phyloP scores from a whole-genome alignment of 2,329 filamentous ascomycete genomes.

The Phialemonium atrogriseum region DNA sequence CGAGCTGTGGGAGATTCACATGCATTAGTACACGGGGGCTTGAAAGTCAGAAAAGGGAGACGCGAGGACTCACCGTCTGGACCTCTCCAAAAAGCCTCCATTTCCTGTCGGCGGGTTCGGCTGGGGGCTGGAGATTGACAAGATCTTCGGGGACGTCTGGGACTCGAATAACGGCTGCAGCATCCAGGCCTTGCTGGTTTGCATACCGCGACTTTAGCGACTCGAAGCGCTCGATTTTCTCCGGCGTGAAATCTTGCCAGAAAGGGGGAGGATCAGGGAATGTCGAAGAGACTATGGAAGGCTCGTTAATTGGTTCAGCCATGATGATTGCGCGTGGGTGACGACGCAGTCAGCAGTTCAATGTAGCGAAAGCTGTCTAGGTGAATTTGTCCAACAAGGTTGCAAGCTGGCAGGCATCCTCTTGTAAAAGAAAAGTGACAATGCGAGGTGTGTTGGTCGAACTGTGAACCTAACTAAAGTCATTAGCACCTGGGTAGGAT shows the following conservation, averaged over 20 bases:
- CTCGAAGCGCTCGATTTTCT: constrained; percentile 55
- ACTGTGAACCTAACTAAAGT: no score
- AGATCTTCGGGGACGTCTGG: constrained; percentile 60
- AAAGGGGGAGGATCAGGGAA: constrained; percentile 86
- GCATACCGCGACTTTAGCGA: constrained; percentile 32
- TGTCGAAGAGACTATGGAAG: constrained; percentile 42
- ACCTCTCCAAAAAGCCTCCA: constrained; percentile 68
- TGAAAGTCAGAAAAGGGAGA: constrained; percentile 3
- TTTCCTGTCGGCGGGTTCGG: constrained; percentile 59
- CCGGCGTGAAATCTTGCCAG: constrained; percentile 77
- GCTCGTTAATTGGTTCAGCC: constrained; percentile 46
- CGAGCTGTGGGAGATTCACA: constrained; percentile 29
- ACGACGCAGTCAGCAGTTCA: no score
- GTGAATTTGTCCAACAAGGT: no score
- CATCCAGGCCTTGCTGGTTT: constrained; percentile 18
- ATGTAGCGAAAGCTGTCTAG: no score
- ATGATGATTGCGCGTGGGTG: no score
- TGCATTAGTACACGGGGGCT: not conserved
- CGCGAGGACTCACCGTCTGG: constrained; percentile 38
- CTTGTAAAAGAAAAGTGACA: no score
- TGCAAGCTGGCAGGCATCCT: no score
- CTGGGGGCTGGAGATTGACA: constrained; percentile 70
- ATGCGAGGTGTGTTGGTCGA: no score
- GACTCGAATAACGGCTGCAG: constrained; percentile 22
- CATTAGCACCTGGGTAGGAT: no score